Conservation (phyloP, 2,329 filamentous ascomycete species). For the Tolypocladium sp. region DNA sequence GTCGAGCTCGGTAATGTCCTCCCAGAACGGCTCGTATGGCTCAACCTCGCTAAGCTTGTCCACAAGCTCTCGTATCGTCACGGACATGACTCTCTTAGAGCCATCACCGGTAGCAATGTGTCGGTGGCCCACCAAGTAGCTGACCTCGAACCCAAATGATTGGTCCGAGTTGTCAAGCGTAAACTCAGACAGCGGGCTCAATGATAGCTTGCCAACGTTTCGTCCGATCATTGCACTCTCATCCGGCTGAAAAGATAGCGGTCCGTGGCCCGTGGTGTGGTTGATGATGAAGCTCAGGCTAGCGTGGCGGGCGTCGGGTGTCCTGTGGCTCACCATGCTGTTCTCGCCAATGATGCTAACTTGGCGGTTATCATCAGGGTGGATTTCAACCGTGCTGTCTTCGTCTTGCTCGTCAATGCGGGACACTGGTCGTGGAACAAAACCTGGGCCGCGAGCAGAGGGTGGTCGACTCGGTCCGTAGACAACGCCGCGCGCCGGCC, state of each 20-base stretch:
- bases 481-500: constrained; percentile 6
- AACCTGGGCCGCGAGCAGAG: constrained; percentile 44
- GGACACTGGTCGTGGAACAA: constrained; percentile 58
- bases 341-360: constrained; percentile 44
- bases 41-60: constrained; percentile 85
- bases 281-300: constrained; percentile 46
- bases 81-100: constrained; percentile 63
- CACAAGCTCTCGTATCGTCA: constrained; percentile 75
- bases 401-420: constrained; percentile 68
- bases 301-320: constrained; percentile 26
- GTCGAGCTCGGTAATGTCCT: constrained; percentile 70
- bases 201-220: constrained; percentile 62
- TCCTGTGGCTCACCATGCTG: constrained; percentile 32
- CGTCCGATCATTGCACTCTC: constrained; percentile 44
- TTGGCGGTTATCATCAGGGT: constrained; percentile 33
- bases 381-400: constrained; percentile 36
- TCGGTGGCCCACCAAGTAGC: constrained; percentile 56
- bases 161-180: constrained; percentile 75
- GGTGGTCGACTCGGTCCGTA: constrained; percentile 22
- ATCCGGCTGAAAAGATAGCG: constrained; percentile 27
- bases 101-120: constrained; percentile 45
- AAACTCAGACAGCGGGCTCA: constrained; percentile 85
- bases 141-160: constrained; percentile 65
- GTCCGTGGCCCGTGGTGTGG: constrained; percentile 32
- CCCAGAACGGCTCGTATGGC: constrained; percentile 90